Evolutionary conservation across 805 yeast genomes (phyloP).

Genomic region (Saccharomyces mikatae): DNA sequence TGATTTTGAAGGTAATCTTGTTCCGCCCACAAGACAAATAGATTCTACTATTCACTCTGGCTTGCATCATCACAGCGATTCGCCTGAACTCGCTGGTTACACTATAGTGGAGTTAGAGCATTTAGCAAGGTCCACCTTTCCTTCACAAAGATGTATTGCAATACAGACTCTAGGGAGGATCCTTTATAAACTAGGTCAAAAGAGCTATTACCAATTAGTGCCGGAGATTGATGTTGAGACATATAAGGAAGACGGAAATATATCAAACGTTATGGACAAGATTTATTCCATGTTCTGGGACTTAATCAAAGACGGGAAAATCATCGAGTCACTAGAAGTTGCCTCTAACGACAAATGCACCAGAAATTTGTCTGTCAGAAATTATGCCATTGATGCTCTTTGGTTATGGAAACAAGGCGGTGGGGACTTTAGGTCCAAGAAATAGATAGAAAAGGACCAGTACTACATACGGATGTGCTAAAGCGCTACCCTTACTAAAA

Average conservation of each 20-base stretch:
- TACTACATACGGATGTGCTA: background rate
- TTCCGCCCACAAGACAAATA: conserved; percentile 47
- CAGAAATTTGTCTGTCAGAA: conserved; percentile 62
- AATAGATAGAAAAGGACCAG: conserved; percentile 3
- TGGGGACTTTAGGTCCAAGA: conserved; percentile 27
- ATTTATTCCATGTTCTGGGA: conserved; percentile 56
- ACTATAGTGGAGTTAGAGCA: conserved; percentile 77
- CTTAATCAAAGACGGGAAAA: conserved; percentile 49
- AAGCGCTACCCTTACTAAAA: conserved; percentile 7
- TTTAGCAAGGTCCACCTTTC: conserved; percentile 64
- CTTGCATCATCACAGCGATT: conserved; percentile 84
- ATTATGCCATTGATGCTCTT: conserved; percentile 80
- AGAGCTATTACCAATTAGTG: conserved; percentile 45
- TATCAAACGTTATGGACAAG: conserved; percentile 29
- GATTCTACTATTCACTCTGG: conserved; percentile 53
- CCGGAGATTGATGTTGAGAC: conserved; percentile 38
- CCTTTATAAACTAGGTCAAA: conserved; percentile 65
- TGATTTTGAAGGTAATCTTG: conserved; percentile 75
- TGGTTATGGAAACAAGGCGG: conserved; percentile 73
- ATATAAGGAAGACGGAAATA: conserved; percentile 34
- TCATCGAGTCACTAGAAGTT: conserved; percentile 58
- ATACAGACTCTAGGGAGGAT: conserved; percentile 83
- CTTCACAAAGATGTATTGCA: conserved; percentile 82
- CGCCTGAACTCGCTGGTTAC: conserved; percentile 88
- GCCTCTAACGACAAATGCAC: conserved; percentile 61